Percentiles rank a stretch among this genome's conserved stretches.
Conservation (phyloP, 495 filamentous ascomycete species). For the Aspergillus sparsus region DNA sequence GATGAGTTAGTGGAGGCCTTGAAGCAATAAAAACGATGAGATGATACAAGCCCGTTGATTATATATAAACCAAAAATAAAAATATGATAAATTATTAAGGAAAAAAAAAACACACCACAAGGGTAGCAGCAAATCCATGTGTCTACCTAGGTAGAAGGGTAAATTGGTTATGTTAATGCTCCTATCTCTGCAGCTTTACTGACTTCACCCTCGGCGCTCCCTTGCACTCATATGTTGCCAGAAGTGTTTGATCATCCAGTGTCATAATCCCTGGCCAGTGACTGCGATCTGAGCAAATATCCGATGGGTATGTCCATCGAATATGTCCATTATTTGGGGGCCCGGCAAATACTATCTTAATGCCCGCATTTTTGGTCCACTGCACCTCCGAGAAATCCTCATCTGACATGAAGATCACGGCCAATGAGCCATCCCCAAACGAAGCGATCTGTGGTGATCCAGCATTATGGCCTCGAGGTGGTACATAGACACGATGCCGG, state of each 20-base stretch:
- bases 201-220: conserved; percentile 39
- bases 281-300: conserved; percentile 37
- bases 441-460: conserved; percentile 61
- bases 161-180: neutral
- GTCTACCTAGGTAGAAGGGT: conserved; percentile 6
- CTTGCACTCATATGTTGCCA: conserved; percentile 45
- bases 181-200: conserved; percentile 30
- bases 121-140: neutral
- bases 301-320: conserved; percentile 32
- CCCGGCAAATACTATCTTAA: conserved; percentile 42
- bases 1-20: conserved; percentile 38
- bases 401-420: conserved; percentile 63
- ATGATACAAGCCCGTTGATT: neutral
- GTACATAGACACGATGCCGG: conserved; percentile 53
- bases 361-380: conserved; percentile 43
- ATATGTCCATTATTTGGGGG: conserved; percentile 41
- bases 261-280: conserved; percentile 49
- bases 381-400: conserved; percentile 47
- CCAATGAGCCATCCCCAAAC: conserved; percentile 57
- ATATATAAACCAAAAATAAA: neutral
- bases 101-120: neutral
- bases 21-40: conserved; percentile 10
- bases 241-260: conserved; percentile 35
- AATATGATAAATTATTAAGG: conserved; percentile 1
- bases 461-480: conserved; percentile 48